Conservation (phyloP, 768 basidiomycete species). For the Leccinum broughii region DNA sequence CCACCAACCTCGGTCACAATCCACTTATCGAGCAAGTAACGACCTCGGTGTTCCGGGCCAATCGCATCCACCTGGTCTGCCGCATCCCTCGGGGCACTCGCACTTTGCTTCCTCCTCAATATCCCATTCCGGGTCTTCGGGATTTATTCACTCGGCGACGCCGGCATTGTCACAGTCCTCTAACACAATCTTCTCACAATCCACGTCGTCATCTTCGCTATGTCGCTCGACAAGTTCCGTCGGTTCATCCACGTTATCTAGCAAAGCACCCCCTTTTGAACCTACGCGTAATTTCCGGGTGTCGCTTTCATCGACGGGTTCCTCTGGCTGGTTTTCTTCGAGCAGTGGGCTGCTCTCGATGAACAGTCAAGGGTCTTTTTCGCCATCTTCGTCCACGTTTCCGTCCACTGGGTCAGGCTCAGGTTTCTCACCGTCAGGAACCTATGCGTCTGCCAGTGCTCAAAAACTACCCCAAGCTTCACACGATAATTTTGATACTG, state of each 20-base stretch:
- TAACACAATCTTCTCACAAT: conserved; percentile 19
- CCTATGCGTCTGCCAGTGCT: conserved; percentile 12
- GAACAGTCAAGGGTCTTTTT: conserved; percentile 19
- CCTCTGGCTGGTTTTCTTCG: conserved; percentile 18
- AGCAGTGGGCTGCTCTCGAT: conserved; percentile 10
- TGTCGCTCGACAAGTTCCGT: conserved; percentile 32
- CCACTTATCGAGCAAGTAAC: conserved; percentile 20
- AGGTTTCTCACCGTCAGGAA: conserved; percentile 13
- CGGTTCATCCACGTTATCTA: conserved; percentile 46
- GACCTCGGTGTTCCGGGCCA: conserved; percentile 17
- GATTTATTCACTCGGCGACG: conserved; percentile 11
- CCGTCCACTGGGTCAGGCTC: conserved; percentile 11
- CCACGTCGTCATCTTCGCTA: conserved; percentile 27
- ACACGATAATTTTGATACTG: conserved; percentile 11
- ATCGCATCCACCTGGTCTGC: conserved; percentile 19
- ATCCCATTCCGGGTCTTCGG: conserved; percentile 18
- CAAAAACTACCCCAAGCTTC: conserved; percentile 12
- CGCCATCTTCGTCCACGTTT: conserved; percentile 17
- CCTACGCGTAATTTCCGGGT: conserved; percentile 36
- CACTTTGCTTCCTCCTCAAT: conserved; percentile 19
- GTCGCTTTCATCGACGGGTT: conserved; percentile 23
- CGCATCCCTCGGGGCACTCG: conserved; percentile 12
- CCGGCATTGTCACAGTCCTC: conserved; percentile 17
- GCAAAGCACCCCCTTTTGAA: conserved; percentile 56
- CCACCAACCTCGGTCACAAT: conserved; percentile 30